Base-by-base conservation (phyloP, 2,329 filamentous ascomycete genomes). In the Fusarium sp. region DNA sequence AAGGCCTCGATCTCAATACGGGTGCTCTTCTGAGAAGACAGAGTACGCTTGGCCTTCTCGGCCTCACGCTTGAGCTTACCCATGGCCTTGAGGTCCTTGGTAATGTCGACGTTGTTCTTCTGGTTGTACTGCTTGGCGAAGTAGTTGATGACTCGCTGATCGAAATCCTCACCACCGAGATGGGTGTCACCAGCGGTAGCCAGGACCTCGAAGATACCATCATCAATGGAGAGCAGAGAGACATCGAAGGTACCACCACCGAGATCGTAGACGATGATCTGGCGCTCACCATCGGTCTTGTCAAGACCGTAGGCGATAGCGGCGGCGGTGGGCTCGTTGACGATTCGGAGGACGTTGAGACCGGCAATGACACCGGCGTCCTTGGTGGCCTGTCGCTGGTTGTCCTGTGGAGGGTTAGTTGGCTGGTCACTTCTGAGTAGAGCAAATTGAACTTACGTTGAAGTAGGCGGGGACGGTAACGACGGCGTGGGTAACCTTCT, bases 11-110 rank as follows among this genome's bases (percentile, higher is more conserved):
- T 97, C 85, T 98, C 96, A 74, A 97, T 94, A 75, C 93, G 92
- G 73, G 93, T 93, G 71, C 92, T 94, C 90, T 93, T 94, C 85
- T 96, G 93, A 72, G 93, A 96, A 78, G 92, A 97, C 58, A 99
- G 90, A 75, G 94, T 96, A 78, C 96, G 93, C 92, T 99, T 99
- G 84, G 96, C 96, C 90, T 97, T 97, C 84, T 99, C 96, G 75
- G 96, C 95, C 83, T 98, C 96, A 76, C 96, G 94, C 93, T 98
- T 98, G 75, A 99, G 89, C 87, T 98, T 99, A 85, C 94, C 93
- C 94, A 98, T 98, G 73, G 95, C 91, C 92, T 97, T 97, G 72
- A 91, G 84, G 79, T 98, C 94, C 87, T 96, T 96, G 84, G 90
- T 92, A 79, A 98, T 88, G 75, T 99, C 94, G 73, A 96, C 93